phyloP scores from a whole-genome alignment of 495 filamentous ascomycete genomes.

The Aspergillus baeticus region DNA sequence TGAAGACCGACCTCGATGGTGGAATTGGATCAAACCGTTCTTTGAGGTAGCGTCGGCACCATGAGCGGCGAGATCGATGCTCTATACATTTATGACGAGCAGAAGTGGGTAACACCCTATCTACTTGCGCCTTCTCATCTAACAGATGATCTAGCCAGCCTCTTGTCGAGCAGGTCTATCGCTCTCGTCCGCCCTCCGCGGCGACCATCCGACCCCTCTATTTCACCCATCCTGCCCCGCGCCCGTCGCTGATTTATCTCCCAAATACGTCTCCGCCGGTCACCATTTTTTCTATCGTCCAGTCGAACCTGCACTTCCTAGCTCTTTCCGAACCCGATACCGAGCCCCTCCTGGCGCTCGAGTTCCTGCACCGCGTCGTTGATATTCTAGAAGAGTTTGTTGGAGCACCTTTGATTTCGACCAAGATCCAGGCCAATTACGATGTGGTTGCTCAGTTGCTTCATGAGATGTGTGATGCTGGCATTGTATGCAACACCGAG shows the following conservation, averaged over 20 bases:
- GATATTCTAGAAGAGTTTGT: slow-evolving; percentile 95
- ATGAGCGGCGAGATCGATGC: slow-evolving; percentile 92
- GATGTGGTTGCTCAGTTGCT: slow-evolving; percentile 93
- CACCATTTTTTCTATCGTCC: slow-evolving; percentile 79
- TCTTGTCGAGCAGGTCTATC: slow-evolving; percentile 68
- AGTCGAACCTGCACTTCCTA: slow-evolving; percentile 86
- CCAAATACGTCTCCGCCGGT: slow-evolving; percentile 81
- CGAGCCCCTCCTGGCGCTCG: slow-evolving; percentile 90
- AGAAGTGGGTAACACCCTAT: slow-evolving; percentile 58
- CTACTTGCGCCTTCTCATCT: neutral
- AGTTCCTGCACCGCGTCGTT: slow-evolving; percentile 91
- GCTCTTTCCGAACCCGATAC: slow-evolving; percentile 78
- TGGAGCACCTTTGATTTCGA: slow-evolving; percentile 79
- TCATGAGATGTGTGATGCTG: slow-evolving; percentile 95
- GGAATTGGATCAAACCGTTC: neutral
- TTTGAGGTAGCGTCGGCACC: slow-evolving; percentile 20
- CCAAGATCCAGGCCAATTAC: slow-evolving; percentile 84
- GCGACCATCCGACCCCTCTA: slow-evolving; percentile 78
- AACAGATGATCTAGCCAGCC: slow-evolving; percentile 45
- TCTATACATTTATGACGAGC: slow-evolving; percentile 92
- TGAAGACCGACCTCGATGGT: neutral
- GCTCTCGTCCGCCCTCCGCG: slow-evolving; percentile 74
- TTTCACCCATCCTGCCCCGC: slow-evolving; percentile 76
- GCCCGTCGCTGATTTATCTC: slow-evolving; percentile 83
- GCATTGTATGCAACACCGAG: slow-evolving; percentile 85